Conservation (phyloP, 73 alveolate genomes). For the Paramecium sonneborni region DNA sequence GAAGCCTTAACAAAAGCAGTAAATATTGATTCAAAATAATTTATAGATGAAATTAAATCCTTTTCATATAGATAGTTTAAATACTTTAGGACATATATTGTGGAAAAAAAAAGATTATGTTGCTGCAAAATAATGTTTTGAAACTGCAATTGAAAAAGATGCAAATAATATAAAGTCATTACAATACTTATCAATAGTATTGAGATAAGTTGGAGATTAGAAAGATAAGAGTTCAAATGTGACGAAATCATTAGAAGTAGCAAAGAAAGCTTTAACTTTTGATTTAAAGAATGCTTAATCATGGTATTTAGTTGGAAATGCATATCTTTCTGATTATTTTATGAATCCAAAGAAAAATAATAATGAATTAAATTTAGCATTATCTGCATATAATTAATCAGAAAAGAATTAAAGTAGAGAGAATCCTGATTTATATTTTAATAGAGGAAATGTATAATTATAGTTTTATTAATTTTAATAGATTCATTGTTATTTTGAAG, state of each 20-base stretch:
- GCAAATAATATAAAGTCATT: conserved; percentile 37
- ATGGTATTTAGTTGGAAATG: conserved; percentile 60
- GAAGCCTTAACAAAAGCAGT: conserved; percentile 46
- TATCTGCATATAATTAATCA: conserved; percentile 14
- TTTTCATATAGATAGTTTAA: conserved; percentile 25
- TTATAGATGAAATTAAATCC: conserved; percentile 48
- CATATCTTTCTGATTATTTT: conserved; percentile 38
- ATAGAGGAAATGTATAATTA: conserved; percentile 29
- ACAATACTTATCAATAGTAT: conserved; percentile 9
- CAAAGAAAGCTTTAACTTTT: conserved; percentile 37
- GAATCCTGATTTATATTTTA: conserved; percentile 33
- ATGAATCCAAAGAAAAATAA: conserved; percentile 33
- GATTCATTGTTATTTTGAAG: conserved; percentile 43
- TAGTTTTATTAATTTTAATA: not conserved
- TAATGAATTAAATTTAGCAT: conserved; percentile 10
- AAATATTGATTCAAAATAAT: not conserved
- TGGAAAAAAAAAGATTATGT: conserved; percentile 50
- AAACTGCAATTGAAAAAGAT: conserved; percentile 45
- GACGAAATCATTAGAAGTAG: not conserved
- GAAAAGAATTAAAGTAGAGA: not conserved
- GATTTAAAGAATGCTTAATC: conserved; percentile 25
- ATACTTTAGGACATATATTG: conserved; percentile 25
- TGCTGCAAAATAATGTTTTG: conserved; percentile 49
- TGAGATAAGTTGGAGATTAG: conserved; percentile 30
- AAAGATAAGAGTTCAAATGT: not conserved